phyloP scores from a whole-genome alignment of 2,329 filamentous ascomycete genomes.

The Lachnellula cervina region DNA sequence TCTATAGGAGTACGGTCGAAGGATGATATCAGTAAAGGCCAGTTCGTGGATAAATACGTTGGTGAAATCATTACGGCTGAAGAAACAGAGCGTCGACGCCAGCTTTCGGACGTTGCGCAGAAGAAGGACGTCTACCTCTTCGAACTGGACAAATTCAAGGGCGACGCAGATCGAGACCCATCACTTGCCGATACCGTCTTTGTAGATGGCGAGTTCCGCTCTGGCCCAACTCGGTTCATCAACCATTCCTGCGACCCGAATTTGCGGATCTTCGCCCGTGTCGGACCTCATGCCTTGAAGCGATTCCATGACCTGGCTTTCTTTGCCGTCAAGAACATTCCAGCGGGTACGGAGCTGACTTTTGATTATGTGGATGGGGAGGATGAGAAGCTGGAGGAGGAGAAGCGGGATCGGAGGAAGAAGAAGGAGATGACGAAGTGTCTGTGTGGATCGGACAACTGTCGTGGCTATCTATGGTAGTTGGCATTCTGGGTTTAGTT shows the following conservation, averaged over 20 bases:
- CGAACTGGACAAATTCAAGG: constrained; percentile 70
- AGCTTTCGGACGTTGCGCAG: constrained; percentile 47
- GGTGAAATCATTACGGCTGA: constrained; percentile 62
- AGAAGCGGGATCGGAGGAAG: constrained; percentile 45
- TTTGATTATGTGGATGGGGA: constrained; percentile 75
- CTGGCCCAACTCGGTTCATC: constrained; percentile 74
- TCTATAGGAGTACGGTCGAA: constrained; percentile 56
- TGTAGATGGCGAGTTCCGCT: constrained; percentile 69
- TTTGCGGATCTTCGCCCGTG: constrained; percentile 71
- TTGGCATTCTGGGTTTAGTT: neutral
- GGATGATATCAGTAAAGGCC: constrained; percentile 61
- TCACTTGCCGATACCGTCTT: constrained; percentile 50
- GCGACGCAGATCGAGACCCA: constrained; percentile 44
- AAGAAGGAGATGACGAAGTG: constrained; percentile 53
- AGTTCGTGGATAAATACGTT: constrained; percentile 76
- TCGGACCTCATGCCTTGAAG: constrained; percentile 70
- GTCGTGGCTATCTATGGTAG: constrained; percentile 66
- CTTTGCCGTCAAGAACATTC: constrained; percentile 65
- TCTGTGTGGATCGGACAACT: constrained; percentile 60
- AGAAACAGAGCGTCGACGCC: constrained; percentile 63
- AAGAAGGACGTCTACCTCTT: constrained; percentile 78
- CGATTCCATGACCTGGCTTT: constrained; percentile 72
- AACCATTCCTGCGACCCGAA: constrained; percentile 81
- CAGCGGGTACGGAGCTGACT: constrained; percentile 63
- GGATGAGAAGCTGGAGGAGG: constrained; percentile 41